Evolutionary conservation across 192 early-diverging fungal species (phyloP).

Genomic region (Gigaspora rosea): DNA sequence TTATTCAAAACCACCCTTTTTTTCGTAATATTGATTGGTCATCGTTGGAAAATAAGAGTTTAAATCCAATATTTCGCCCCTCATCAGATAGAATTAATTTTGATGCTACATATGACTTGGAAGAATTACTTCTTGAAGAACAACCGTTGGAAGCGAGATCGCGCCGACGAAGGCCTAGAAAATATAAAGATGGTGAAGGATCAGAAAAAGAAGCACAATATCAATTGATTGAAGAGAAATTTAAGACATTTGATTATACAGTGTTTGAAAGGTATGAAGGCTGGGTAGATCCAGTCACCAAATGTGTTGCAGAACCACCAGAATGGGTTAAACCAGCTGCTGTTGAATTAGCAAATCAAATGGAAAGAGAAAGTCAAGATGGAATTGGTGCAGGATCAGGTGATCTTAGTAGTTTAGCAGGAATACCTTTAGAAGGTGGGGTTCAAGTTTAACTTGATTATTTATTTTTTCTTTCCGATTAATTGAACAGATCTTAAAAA

Average conservation of each 20-base stretch:
- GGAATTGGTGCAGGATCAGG: background rate
- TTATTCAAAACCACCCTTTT: conserved; percentile 52
- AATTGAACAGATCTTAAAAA: too few species aligned
- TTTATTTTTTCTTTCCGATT: background rate
- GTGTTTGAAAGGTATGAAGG: conserved; percentile 76
- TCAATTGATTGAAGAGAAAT: conserved; percentile 67
- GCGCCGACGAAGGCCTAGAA: conserved; percentile 39
- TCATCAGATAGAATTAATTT: conserved; percentile 63
- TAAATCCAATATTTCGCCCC: conserved; percentile 49
- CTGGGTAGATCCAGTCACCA: conserved; percentile 59
- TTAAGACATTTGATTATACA: conserved; percentile 79
- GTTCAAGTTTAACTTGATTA: conserved; percentile 2
- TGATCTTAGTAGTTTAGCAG: conserved; percentile 5
- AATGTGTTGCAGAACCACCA: conserved; percentile 66
- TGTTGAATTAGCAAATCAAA: conserved; percentile 28
- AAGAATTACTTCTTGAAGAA: conserved; percentile 71
- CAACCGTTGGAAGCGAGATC: conserved; percentile 56
- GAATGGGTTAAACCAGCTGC: conserved; percentile 58
- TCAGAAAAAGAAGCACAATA: conserved; percentile 46
- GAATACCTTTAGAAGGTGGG: conserved; percentile 16
- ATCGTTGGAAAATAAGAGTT: conserved; percentile 45
- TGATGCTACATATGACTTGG: conserved; percentile 75
- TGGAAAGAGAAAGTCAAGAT: conserved; percentile 32
- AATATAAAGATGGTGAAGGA: conserved; percentile 44
- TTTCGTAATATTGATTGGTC: conserved; percentile 53